Evolutionary conservation across 805 yeast genomes (phyloP).

Genomic region (Deakozyma indianensis): DNA sequence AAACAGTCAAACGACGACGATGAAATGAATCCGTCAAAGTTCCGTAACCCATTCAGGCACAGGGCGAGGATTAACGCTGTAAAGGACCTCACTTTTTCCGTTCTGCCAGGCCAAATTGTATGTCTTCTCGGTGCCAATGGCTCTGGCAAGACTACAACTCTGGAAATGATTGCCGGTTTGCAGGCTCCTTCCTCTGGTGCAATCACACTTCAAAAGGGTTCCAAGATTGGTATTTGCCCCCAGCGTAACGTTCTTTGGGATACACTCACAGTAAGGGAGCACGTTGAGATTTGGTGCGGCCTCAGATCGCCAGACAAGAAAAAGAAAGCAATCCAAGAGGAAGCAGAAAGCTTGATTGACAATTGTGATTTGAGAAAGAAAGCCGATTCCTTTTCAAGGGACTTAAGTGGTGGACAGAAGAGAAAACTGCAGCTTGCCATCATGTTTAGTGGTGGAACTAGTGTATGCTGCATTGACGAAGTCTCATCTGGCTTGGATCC

Average conservation of each 20-base stretch:
- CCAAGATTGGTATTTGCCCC: constrained; percentile 22
- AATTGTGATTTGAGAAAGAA: constrained; percentile 19
- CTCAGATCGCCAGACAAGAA: constrained; percentile 10
- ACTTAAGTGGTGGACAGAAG: constrained; percentile 23
- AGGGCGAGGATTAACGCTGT: constrained; percentile 17
- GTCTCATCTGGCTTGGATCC: constrained; percentile 26
- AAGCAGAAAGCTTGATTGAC: constrained; percentile 11
- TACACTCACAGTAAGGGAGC: constrained; percentile 20
- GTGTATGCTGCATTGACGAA: constrained; percentile 23
- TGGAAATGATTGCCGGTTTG: constrained; percentile 23
- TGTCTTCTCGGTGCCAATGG: constrained; percentile 24
- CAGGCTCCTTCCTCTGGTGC: constrained; percentile 16
- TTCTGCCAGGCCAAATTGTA: constrained; percentile 19
- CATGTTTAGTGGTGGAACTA: constrained; percentile 22
- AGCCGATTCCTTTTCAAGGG: constrained; percentile 10
- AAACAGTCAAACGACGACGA: constrained; percentile 5
- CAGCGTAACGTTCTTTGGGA: constrained; percentile 25
- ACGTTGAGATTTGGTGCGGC: constrained; percentile 20
- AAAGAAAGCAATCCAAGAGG: constrained; percentile 6
- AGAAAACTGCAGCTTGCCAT: constrained; percentile 23
- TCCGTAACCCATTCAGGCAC: neutral
- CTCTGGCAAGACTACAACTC: constrained; percentile 25
- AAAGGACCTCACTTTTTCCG: constrained; percentile 14
- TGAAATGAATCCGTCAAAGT: neutral
- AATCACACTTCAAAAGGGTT: constrained; percentile 11